Evolutionary conservation across 495 filamentous ascomycete species (phyloP).

Genomic region (Gamarada debralockiae): DNA sequence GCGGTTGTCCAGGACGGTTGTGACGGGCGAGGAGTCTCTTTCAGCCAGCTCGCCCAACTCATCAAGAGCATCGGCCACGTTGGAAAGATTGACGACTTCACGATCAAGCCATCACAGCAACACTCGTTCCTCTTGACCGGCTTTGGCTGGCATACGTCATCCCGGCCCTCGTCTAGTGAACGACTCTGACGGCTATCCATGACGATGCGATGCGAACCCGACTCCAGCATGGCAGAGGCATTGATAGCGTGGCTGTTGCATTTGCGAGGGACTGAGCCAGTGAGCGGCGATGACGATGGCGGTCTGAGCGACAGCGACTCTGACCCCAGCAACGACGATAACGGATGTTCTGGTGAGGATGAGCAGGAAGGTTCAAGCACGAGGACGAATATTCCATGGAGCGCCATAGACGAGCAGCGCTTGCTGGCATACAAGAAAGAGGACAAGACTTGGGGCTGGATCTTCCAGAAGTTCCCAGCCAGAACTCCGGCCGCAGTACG

Average conservation of each 20-base stretch:
- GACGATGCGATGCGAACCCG: background rate
- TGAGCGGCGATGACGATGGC: slow-evolving; percentile 8
- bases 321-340: slow-evolving; percentile 6
- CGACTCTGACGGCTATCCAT: slow-evolving; percentile 6
- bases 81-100: no score
- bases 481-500: slow-evolving; percentile 7
- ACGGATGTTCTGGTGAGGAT: slow-evolving; percentile 3
- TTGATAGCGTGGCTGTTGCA: background rate
- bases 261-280: background rate
- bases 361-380: slow-evolving; percentile 6
- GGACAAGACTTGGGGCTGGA: slow-evolving; percentile 7
- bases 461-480: slow-evolving; percentile 8
- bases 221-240: slow-evolving; percentile 9
- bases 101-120: slow-evolving; percentile 11
- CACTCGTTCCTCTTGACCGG: slow-evolving; percentile 14
- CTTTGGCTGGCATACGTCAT: slow-evolving; percentile 9
- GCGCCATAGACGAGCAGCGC: slow-evolving; percentile 4
- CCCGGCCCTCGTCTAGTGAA: slow-evolving; percentile 12
- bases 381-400: slow-evolving; percentile 5
- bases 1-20: slow-evolving; percentile 50
- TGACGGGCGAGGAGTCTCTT: slow-evolving; percentile 38
- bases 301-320: slow-evolving; percentile 14
- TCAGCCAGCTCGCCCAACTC: slow-evolving; percentile 8
- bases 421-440: no score
- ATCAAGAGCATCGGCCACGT: slow-evolving; percentile 9